Evolutionary conservation across 352 stramenopile species (phyloP), one percentile per base, ranked within the genome.

Genomic region (Globisporangium lucens): DNA sequence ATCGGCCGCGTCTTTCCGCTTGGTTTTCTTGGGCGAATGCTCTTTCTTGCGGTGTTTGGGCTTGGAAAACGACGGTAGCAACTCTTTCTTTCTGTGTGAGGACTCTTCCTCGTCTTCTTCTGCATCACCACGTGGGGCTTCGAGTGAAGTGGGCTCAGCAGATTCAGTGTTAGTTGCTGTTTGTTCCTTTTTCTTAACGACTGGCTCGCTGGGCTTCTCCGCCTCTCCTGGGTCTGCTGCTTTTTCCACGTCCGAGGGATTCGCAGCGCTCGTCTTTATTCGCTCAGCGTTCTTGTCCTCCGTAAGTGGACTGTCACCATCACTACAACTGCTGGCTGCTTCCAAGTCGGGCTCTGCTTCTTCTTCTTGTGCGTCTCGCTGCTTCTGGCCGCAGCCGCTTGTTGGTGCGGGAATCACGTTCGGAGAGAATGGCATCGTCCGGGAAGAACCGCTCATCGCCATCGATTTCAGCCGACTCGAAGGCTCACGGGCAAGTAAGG

Each of bases 11-110:
- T 62, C 63, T 62, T 68, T 27, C 33, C 38, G 1, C 53, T 24
- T 46, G 27, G 43, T n/a, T 24, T 62, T 38, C 55, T 29, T 27
- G 53, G 27, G 10, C 20, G 63, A 5, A 1, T 62, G 29, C 20
- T 68, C 63, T 47, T 36, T 56, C 55, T 63, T 68, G 5, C 41
- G 63, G 20, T 68, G 53, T 29, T 68, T 68, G 3, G 41, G 41
- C 29, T 61, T 61, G 10, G 56, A 51, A 12, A 30, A 5, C 35
- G 24, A 20, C 9, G 29, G 7, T 12, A 6, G 9, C 29, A 33
- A 33, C 29, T 33, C 29, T 36, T 57, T 57, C 53, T 33, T 33
- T 57, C 30, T 57, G 52, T 8, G 13, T 38, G 30, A 36, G 4
- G 52, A 17, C 13, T 36, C 52, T 6, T 57, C 22, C 7, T 8